Percentiles rank a stretch among this genome's conserved stretches.
phyloP scores from a whole-genome alignment of 768 basidiomycete species.

The Clathrus columnatus region DNA sequence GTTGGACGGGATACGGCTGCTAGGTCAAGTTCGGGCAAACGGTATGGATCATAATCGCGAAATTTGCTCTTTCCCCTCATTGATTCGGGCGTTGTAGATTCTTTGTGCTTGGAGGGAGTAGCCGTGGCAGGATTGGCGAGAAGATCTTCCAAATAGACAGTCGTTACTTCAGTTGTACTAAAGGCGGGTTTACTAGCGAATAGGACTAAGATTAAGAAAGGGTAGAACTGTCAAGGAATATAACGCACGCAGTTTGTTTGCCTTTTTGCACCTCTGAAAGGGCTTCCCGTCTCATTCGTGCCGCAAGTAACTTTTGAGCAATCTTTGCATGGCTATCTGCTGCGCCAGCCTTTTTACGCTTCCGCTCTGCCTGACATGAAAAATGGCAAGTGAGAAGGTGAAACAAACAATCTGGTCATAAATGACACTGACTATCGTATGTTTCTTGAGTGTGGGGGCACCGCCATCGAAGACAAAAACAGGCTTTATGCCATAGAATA shows the following conservation, averaged over 20 bases:
- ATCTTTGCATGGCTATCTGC: constrained; percentile 76
- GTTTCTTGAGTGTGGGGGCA: constrained; percentile 81
- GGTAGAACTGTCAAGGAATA: neutral
- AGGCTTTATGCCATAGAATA: constrained; percentile 96
- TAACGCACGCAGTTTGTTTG: constrained; percentile 19
- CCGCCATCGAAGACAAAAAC: constrained; percentile 99
- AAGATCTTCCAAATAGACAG: constrained; percentile 86
- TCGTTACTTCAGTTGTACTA: constrained; percentile 55
- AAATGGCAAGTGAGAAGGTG: constrained; percentile 8
- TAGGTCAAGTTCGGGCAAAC: constrained; percentile 75
- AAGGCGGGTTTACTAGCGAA: constrained; percentile 21
- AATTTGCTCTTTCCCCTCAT: constrained; percentile 55
- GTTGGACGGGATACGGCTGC: constrained; percentile 57
- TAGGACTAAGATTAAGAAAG: neutral
- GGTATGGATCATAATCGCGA: constrained; percentile 84
- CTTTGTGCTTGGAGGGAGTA: constrained; percentile 35
- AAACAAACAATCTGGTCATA: neutral
- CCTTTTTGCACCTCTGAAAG: constrained; percentile 47
- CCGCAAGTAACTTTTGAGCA: constrained; percentile 87
- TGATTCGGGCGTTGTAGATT: constrained; percentile 30
- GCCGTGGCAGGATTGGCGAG: constrained; percentile 37
- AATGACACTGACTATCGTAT: constrained; percentile 63
- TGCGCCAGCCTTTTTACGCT: constrained; percentile 85
- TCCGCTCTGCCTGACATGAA: constrained; percentile 63
- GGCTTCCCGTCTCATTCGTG: constrained; percentile 86